Percentiles rank a stretch among this genome's conserved stretches.
Evolutionary conservation across 2,329 filamentous ascomycete genomes (phyloP).

Genomic region (Dissoconium aciculare): DNA sequence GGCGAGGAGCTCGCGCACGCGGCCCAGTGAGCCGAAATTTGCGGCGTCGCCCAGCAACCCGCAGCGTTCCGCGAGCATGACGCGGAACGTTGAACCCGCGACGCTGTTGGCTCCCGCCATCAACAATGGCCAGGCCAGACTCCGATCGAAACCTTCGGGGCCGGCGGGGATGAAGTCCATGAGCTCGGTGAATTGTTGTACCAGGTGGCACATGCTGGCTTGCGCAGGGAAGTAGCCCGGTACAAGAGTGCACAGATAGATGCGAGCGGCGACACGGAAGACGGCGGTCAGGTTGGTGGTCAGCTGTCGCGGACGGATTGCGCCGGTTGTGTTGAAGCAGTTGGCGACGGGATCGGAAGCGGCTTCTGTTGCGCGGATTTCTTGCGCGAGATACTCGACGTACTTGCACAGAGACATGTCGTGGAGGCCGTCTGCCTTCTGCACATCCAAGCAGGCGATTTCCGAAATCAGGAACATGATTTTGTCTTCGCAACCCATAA

Average conservation of each 20-base stretch:
- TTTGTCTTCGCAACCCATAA: constrained; percentile 94
- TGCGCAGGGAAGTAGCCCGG: constrained; percentile 71
- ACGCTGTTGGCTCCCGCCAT: constrained; percentile 69
- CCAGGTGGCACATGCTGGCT: constrained; percentile 57
- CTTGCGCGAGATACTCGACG: constrained; percentile 71
- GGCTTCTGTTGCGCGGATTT: constrained; percentile 68
- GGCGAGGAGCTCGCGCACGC: constrained; percentile 60
- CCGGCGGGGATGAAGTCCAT: constrained; percentile 75
- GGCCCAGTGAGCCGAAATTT: constrained; percentile 70
- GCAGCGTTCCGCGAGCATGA: constrained; percentile 61
- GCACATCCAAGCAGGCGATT: constrained; percentile 84
- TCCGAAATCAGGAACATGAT: constrained; percentile 98
- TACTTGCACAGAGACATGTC: constrained; percentile 77
- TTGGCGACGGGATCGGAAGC: constrained; percentile 27
- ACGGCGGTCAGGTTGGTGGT: constrained; percentile 77
- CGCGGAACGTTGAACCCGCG: constrained; percentile 58
- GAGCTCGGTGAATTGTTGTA: constrained; percentile 60
- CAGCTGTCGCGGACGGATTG: constrained; percentile 67
- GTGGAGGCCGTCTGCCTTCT: constrained; percentile 70
- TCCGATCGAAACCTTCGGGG: constrained; percentile 70
- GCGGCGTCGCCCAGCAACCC: constrained; percentile 61
- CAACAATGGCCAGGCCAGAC: constrained; percentile 83
- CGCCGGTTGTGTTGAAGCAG: constrained; percentile 48
- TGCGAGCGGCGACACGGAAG: constrained; percentile 81
- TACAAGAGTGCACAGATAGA: constrained; percentile 92